Conservation (phyloP, 345 rosid species). For the Arabidopsis thaliana region TAIR10.1 NC_003070.9:22480001-22480500, state of each 20-base stretch:
- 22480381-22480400: conserved; percentile 61
- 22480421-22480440: conserved; percentile 50
- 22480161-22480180: conserved; percentile 31
- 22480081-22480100: conserved; percentile 11
- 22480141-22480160: conserved; percentile 43
- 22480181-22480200: conserved; percentile 52
- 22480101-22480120: conserved; percentile 40
- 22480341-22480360: conserved; percentile 50
- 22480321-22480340: conserved; percentile 56
- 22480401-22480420: conserved; percentile 55
- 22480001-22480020: conserved; percentile 59
- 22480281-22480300: conserved; percentile 48
- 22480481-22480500: conserved; percentile 40
- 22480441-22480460: conserved; percentile 48
- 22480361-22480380: conserved; percentile 48
- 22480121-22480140: conserved; percentile 57
- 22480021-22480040: conserved; percentile 87
- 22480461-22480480: conserved; percentile 45
- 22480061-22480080: conserved; percentile 4
- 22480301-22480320: conserved; percentile 37
- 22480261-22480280: conserved; percentile 47
- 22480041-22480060: conserved; percentile 6
- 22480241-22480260: conserved; percentile 43
- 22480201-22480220: conserved; percentile 54
- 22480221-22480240: conserved; percentile 54